These are phyloP conservation scores for cucumber (Cucumis sativus) DNA, from an alignment of 306 rosid species.

Conservation along the genomic window Cucumber_9930_V3 NC_026658.2:13967001-13967500, in stretches of 20 bases:
- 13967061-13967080: too few species aligned
- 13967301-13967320: slow-evolving; percentile 18
- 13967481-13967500: slow-evolving; percentile 29
- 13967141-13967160: too few species aligned
- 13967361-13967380: slow-evolving; percentile 16
- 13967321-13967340: background rate
- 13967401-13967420: slow-evolving; percentile 6
- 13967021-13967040: too few species aligned
- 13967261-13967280: slow-evolving; percentile 38
- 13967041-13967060: too few species aligned
- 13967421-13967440: slow-evolving; percentile 5
- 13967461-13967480: slow-evolving; percentile 25
- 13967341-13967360: slow-evolving; percentile 1
- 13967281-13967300: slow-evolving; percentile 19
- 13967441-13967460: slow-evolving; percentile 24
- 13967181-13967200: slow-evolving; percentile 15
- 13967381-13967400: slow-evolving; percentile 24
- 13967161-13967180: background rate
- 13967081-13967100: too few species aligned
- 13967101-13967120: too few species aligned
- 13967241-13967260: slow-evolving; percentile 24
- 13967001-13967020: too few species aligned
- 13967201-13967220: slow-evolving; percentile 19
- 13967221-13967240: slow-evolving; percentile 23
- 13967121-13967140: too few species aligned